Base-by-base conservation (phyloP, 106 monocot genomes). In the Hemerocallis citrina region DNA sequence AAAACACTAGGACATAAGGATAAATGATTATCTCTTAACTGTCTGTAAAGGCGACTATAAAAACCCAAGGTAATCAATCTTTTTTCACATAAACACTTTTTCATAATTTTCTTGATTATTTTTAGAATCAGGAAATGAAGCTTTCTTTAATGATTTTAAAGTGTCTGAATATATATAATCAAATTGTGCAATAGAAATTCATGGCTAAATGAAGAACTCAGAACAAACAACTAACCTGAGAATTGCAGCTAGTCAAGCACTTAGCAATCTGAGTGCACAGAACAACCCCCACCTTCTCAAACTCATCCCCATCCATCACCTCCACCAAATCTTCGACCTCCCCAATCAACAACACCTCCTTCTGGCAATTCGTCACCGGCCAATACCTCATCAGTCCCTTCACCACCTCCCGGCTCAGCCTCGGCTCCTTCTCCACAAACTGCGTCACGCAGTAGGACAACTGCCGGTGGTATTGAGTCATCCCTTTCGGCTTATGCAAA, bases 321-420 rank as follows among this genome's bases (percentile, higher is more conserved):
- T 54, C 70, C 36, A 78, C 61, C 63, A 83, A 46, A 13, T 71
- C 78, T 57, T 77, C 76, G 39, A 81, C 36, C 72, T 81, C 81
- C 16, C 64, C 72, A 12, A 76, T 68, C 12, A 81, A 20, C 59
- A 81, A 21, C 67, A 81, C 66, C 68, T 81, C 81, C 68, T 81
- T 81, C 52, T 67, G 76, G 68, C 72, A 76, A 29, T 76, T 81
- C 48, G 81, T 72, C 36, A 63, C 52, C 4, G 81, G 81, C 81
- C 81, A 81, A 4, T 12, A 64, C 49, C 72, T 49, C 52, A 81
- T 21, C 7, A 76, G 17, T 23, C 59, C 59, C 52, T 24, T 30
- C 60, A 77, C 59, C 37, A 73, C 81, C 31, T 19, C 68, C 59
- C 21, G 49, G 23, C 51, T 49, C 13, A 81, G 64, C 27, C 22